Evolutionary conservation across 768 basidiomycete genomes (phyloP), one percentile per base, ranked within the genome.

Genomic region (Nevesoporus exiguus): DNA sequence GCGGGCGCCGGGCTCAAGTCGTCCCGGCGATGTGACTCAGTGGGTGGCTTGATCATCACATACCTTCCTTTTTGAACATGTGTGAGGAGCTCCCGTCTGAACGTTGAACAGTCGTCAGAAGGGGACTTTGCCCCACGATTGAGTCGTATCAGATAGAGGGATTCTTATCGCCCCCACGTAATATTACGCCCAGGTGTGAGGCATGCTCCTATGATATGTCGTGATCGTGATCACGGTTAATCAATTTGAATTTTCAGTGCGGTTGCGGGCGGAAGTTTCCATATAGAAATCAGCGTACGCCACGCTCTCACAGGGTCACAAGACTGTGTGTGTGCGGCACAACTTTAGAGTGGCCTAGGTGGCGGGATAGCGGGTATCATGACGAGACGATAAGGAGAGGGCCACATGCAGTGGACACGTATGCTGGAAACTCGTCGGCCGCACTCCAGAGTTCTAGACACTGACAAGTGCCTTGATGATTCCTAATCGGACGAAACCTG

Each of bases 211-310:
- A 24, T 13, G 22, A 17, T 43, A 15, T 43, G 40, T 22, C 39
- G 17, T 41, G 40, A 49, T 37, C n/a, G 10, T 22, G 52, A 36
- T 46, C 48, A 41, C 3, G 22, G 17, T 60, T 15, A 27, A 10
- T 10, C 7, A 37, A 56, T 60, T 60, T 61, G 37, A 61, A 51
- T 39, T 53, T 39, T 31, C 13, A 19, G 45, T 14, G 27, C 8
- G 34, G 27, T 13, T 22, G 49, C 19, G 55, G 10, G 29, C 39
- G 43, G 43, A 37, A 3, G 29, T 33, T 40, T 34, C 27, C 19
- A n/a, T 56, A 40, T 43, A 29, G 53, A n/a, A 60, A 31, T 36
- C 13, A 19, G 15, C 31, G 14, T 59, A 14, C 58, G 58, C 58
- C 57, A 9, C 37, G 40, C 11, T 49, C 27, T 33, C 19, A 33